Evolutionary conservation across 352 stramenopile species (phyloP).

Genomic region (Vaucheria bursata): DNA sequence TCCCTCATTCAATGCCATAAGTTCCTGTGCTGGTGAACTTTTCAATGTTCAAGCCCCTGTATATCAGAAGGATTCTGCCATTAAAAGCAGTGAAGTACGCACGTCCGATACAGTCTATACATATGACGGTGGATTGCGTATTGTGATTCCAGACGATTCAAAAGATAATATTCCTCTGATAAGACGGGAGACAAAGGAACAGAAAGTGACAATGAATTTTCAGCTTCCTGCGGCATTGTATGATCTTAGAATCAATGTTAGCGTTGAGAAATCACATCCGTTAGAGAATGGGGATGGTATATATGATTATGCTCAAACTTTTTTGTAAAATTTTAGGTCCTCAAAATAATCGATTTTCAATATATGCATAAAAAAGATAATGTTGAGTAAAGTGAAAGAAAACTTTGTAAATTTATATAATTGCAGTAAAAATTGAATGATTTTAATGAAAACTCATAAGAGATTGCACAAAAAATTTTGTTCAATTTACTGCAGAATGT

Average conservation of each 20-base stretch:
- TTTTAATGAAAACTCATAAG: no score
- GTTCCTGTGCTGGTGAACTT: slow-evolving; percentile 11
- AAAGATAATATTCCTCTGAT: slow-evolving; percentile 5
- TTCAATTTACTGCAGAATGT: no score
- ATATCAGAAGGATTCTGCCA: slow-evolving; percentile 15
- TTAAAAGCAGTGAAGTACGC: slow-evolving; percentile 13
- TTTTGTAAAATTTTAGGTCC: slow-evolving; percentile 21
- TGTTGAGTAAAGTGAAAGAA: no score
- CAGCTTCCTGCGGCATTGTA: slow-evolving; percentile 42
- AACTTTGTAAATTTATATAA: no score
- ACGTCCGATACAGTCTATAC: slow-evolving; percentile 14
- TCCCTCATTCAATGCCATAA: slow-evolving; percentile 26
- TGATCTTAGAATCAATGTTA: slow-evolving; percentile 41
- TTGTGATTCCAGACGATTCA: slow-evolving; percentile 26
- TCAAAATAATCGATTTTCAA: no score
- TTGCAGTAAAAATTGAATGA: no score
- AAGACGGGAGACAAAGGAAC: slow-evolving; percentile 32
- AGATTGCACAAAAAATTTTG: no score
- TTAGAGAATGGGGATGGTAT: not conserved
- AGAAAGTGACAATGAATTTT: slow-evolving; percentile 34
- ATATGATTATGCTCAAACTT: slow-evolving; percentile 18
- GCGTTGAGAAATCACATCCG: slow-evolving; percentile 18
- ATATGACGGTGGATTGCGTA: slow-evolving; percentile 14
- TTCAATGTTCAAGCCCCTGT: slow-evolving; percentile 14
- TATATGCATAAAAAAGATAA: no score